Percentiles rank a stretch among this genome's conserved stretches.
Evolutionary conservation across 768 basidiomycete species (phyloP).

Genomic region (Lactarius pseudohatsudake): DNA sequence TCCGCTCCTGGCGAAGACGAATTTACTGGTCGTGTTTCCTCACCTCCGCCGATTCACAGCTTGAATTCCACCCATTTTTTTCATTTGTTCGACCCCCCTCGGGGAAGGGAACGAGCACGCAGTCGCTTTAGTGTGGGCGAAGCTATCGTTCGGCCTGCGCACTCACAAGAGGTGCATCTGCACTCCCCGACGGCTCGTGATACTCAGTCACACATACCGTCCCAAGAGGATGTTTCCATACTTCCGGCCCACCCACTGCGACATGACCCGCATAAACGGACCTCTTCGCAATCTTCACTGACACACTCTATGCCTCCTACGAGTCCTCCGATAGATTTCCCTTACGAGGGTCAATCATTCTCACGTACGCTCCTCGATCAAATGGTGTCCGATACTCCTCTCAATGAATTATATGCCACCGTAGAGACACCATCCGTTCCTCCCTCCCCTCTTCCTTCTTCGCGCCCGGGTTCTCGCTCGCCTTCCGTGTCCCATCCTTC

Average conservation of each 20-base stretch:
- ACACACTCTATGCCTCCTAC: neutral
- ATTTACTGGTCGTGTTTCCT: constrained; percentile 36
- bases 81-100: neutral
- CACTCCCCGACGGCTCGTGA: constrained; percentile 36
- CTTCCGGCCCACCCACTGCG: neutral
- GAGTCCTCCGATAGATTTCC: neutral
- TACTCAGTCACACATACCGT: constrained; percentile 1
- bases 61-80: neutral
- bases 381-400: neutral
- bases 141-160: constrained; percentile 31
- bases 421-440: neutral
- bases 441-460: neutral
- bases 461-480: neutral
- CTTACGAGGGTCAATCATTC: constrained; percentile 11
- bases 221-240: constrained; percentile 20
- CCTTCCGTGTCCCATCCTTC: neutral
- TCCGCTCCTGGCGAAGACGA: constrained; percentile 44
- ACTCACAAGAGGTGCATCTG: constrained; percentile 30
- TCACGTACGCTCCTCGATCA: constrained; percentile 10
- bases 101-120: constrained; percentile 28
- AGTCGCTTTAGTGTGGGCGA: constrained; percentile 35
- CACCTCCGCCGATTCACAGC: neutral
- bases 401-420: neutral
- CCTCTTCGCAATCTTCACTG: neutral
- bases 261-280: neutral